Conservation (phyloP, 805 yeast genomes). For the Candida insectalens region DNA sequence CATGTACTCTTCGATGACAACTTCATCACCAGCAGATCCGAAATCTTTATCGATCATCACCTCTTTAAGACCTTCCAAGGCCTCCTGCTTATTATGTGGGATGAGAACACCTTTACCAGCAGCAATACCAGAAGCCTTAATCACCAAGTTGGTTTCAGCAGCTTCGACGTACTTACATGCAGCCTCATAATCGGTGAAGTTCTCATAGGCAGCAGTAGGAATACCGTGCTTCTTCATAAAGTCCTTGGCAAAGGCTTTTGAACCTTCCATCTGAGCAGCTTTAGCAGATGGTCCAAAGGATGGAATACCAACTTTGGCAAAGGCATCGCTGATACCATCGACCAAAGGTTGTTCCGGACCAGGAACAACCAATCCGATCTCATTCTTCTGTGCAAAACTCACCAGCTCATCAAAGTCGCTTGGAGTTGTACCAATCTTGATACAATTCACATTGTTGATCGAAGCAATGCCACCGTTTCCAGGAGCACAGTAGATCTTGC, state of each 20-base stretch:
- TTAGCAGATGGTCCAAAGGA: slow-evolving; percentile 92
- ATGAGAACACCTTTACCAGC: slow-evolving; percentile 98
- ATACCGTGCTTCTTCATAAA: slow-evolving; percentile 88
- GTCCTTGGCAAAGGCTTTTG: slow-evolving; percentile 87
- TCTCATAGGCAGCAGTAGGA: slow-evolving; percentile 88
- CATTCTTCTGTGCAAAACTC: slow-evolving; percentile 60
- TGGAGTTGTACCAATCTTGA: slow-evolving; percentile 56
- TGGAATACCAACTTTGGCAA: slow-evolving; percentile 79
- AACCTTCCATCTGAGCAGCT: slow-evolving; percentile 95
- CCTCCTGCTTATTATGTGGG: slow-evolving; percentile 79
- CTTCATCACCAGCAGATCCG: slow-evolving; percentile 90
- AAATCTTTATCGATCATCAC: slow-evolving; percentile 86
- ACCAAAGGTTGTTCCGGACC: slow-evolving; percentile 99
- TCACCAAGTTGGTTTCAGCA: slow-evolving; percentile 69
- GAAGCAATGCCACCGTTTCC: slow-evolving; percentile 91
- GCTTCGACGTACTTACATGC: slow-evolving; percentile 65
- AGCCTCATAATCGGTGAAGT: slow-evolving; percentile 65
- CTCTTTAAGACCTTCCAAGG: slow-evolving; percentile 69
- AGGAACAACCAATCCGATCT: slow-evolving; percentile 73
- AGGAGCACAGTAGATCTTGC: slow-evolving; percentile 81
- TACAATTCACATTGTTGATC: slow-evolving; percentile 51
- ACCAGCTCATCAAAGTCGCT: slow-evolving; percentile 63
- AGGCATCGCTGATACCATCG: slow-evolving; percentile 73
- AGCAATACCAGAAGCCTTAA: slow-evolving; percentile 96
- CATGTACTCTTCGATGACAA: slow-evolving; percentile 90